Percentiles rank a stretch among this genome's conserved stretches.
These are phyloP conservation scores for Ceratobasidium theobromae DNA, from an alignment of 1,284 basidiomycete species.

Conservation along the genomic window DNA sequence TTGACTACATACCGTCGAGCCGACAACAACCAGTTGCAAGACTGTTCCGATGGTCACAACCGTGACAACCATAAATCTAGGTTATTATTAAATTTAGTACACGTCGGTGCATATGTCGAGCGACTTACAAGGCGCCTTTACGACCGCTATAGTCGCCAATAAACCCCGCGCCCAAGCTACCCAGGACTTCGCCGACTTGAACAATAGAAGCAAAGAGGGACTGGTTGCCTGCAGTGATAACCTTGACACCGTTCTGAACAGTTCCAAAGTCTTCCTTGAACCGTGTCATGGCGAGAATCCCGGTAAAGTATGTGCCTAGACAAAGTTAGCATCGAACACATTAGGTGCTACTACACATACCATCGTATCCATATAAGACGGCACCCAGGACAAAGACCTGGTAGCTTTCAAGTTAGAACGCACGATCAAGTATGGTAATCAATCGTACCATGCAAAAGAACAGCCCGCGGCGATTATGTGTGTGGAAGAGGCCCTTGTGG, in stretches of 20 bases:
- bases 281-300: constrained; percentile 44
- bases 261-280: constrained; percentile 40
- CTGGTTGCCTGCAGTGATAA: constrained; percentile 39
- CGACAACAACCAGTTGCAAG: constrained; percentile 45
- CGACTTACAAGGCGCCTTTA: constrained; percentile 44
- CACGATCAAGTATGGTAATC: not conserved
- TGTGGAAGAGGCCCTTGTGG: constrained; percentile 38
- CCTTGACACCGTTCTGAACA: constrained; percentile 36
- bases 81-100: not conserved
- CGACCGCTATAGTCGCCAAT: constrained; percentile 47
- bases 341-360: not conserved
- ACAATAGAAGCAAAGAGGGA: constrained; percentile 45
- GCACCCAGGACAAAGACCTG: constrained; percentile 38
- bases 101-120: constrained; percentile 7
- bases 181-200: constrained; percentile 49
- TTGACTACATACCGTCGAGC: constrained; percentile 38
- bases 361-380: constrained; percentile 45
- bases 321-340: constrained; percentile 10
- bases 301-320: constrained; percentile 43
- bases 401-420: not conserved
- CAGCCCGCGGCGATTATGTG: constrained; percentile 41
- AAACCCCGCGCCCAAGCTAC: constrained; percentile 45
- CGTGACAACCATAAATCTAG: constrained; percentile 38
- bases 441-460: constrained; percentile 42
- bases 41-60: constrained; percentile 45